Base-by-base conservation (phyloP, 2,329 filamentous ascomycete species). In the Aspergillus viridinutans region DNA sequence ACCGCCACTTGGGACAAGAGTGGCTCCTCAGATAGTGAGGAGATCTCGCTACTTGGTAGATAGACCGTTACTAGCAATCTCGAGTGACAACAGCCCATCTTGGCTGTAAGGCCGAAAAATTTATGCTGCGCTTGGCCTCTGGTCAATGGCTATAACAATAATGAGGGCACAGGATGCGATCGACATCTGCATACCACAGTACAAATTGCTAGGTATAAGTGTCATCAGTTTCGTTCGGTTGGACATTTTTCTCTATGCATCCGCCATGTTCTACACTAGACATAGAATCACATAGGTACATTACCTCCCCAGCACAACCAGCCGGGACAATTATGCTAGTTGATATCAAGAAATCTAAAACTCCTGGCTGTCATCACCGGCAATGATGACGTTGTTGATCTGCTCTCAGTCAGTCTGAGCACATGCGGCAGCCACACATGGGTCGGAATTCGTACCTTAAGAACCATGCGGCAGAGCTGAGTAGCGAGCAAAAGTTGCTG, bases 401-500 rank as follows among this genome's bases (percentile, higher is more conserved):
- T 84, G 42, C 56, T 7, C 2, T 7, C 2, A 38, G 56, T 69
- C 62, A 71, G 67, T 52, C 12, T 47, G 20, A 14, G 53, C 23
- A 20, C 21, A 14, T 48, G n/a, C 2, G 17, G 42, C 3, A 47
- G 17, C 20, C 38, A 52, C 26, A 47, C 32, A 9, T 29, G 48
- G 47, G 3, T 20, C 10, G 20, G 17, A 59, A 3, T n/a, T 17
- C 56, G 48, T 72, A 92, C 86, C 86, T 96, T 97, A 67, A 97
- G 83, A 65, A 97, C 92, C 93, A 99, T 97, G 65, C 94, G 87
- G 81, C 94, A 97, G 65, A 99, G 81, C 80, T 99, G 94, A 53
- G 95, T 99, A 32, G 94, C 94, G 64, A 99, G 84, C 79, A 97
- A 86, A 59, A 99, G 84, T 79, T 99, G 94, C 80, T 97, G 92